phyloP scores from a whole-genome alignment of 371 early-diverging fungal species.

The Mortierella sp. region DNA sequence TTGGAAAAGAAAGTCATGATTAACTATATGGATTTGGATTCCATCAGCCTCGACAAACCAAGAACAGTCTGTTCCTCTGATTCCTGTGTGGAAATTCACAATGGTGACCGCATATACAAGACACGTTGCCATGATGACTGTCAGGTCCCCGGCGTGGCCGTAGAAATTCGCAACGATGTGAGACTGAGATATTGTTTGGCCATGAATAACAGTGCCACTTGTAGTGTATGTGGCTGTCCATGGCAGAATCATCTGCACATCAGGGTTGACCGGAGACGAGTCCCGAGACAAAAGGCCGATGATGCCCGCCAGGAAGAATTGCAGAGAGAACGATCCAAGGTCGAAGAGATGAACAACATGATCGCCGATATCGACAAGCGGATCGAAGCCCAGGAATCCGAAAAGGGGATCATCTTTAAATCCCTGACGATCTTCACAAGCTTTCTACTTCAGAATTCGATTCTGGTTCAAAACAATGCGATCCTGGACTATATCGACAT shows the following conservation, averaged over 20 bases:
- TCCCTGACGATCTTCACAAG: slow-evolving; percentile 30
- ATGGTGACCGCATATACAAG: too few species aligned
- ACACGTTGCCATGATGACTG: too few species aligned
- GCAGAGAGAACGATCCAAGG: slow-evolving; percentile 31
- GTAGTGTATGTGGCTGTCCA: too few species aligned
- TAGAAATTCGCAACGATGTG: too few species aligned
- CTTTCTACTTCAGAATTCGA: slow-evolving; percentile 35
- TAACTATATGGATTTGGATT: slow-evolving; percentile 31
- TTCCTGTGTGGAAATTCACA: slow-evolving; percentile 17
- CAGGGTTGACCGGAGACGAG: too few species aligned
- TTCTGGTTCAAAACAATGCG: slow-evolving; percentile 34
- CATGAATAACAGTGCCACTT: too few species aligned
- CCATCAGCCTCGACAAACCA: slow-evolving; percentile 27
- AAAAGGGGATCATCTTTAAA: slow-evolving; percentile 26
- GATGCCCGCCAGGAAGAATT: slow-evolving; percentile 33
- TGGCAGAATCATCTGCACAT: too few species aligned
- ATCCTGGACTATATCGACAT: slow-evolving; percentile 29
- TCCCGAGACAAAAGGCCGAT: too few species aligned
- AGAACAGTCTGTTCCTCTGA: slow-evolving; percentile 43
- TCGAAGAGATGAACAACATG: too few species aligned
- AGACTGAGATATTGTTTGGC: too few species aligned
- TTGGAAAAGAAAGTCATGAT: too few species aligned
- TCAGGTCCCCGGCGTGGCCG: too few species aligned
- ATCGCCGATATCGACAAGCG: slow-evolving; percentile 24
- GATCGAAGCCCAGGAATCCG: slow-evolving; percentile 21